phyloP scores from a whole-genome alignment of 169 alveolate species.

The Plasmodium yoelii region DNA sequence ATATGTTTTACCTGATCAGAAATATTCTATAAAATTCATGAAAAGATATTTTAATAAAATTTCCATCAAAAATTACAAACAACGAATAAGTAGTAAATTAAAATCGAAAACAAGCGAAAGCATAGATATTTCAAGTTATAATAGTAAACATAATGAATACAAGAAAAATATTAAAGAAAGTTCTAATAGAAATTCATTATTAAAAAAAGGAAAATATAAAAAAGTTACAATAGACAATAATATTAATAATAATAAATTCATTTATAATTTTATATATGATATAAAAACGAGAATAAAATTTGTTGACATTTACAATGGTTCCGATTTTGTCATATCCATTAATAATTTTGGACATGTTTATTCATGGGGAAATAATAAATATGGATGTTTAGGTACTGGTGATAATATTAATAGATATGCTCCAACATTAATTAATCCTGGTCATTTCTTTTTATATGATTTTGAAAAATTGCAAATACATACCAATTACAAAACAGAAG shows the following conservation, averaged over 20 bases:
- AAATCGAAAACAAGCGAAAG: slow-evolving; percentile 30
- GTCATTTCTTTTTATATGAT: slow-evolving; percentile 72
- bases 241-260: slow-evolving; percentile 48
- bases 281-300: slow-evolving; percentile 66
- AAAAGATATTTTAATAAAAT: slow-evolving; percentile 36
- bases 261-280: slow-evolving; percentile 65
- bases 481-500: slow-evolving; percentile 67
- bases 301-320: slow-evolving; percentile 60
- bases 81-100: slow-evolving; percentile 23
- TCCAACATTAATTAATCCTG: slow-evolving; percentile 69
- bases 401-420: slow-evolving; percentile 64
- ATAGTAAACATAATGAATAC: slow-evolving; percentile 17
- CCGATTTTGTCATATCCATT: slow-evolving; percentile 69
- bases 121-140: slow-evolving; percentile 11
- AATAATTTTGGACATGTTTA: slow-evolving; percentile 74
- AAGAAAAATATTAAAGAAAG: slow-evolving; percentile 28
- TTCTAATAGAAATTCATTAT: slow-evolving; percentile 23
- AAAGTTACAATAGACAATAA: slow-evolving; percentile 35
- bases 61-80: slow-evolving; percentile 29
- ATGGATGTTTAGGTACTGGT: slow-evolving; percentile 74
- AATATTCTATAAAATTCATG: slow-evolving; percentile 24
- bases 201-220: slow-evolving; percentile 46
- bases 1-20: slow-evolving; percentile 54
- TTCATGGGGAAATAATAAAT: slow-evolving; percentile 72
- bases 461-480: slow-evolving; percentile 72